phyloP scores from a whole-genome alignment of 371 early-diverging fungal genomes.

The Phascolomyces articulosus region DNA sequence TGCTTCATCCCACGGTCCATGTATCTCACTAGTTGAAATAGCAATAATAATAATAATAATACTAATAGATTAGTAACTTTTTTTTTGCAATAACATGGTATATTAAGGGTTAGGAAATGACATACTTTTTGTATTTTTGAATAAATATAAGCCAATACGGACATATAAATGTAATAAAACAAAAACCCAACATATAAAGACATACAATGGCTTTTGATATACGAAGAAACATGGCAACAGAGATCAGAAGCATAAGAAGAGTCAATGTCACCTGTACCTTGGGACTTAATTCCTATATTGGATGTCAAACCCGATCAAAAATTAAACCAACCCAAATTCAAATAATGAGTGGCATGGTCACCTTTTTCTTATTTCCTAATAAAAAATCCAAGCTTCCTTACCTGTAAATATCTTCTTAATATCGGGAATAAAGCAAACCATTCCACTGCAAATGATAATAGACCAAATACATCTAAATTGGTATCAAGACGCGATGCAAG shows the following conservation, averaged over 20 bases:
- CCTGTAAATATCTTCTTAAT: conserved; percentile 78
- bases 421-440: conserved; percentile 95
- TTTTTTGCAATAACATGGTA: no score
- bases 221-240: conserved; percentile 62
- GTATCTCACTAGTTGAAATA: conserved; percentile 81
- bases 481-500: conserved; percentile 88
- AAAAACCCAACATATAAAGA: conserved; percentile 67
- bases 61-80: not conserved
- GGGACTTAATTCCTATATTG: conserved; percentile 54
- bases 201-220: conserved; percentile 75
- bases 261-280: conserved; percentile 66
- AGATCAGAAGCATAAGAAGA: conserved; percentile 59
- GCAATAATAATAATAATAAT: not conserved
- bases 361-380: not conserved
- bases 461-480: conserved; percentile 86
- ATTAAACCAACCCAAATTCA: not conserved
- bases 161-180: conserved; percentile 84
- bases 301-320: not conserved
- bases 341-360: not conserved
- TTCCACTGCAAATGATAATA: conserved; percentile 86
- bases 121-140: conserved; percentile 94
- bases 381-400: conserved; percentile 16
- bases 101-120: no score
- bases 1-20: conserved; percentile 98
- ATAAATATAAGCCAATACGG: conserved; percentile 91